Conservation (phyloP, 148 eudicot species). For the Chenopodium berlandieri region DNA sequence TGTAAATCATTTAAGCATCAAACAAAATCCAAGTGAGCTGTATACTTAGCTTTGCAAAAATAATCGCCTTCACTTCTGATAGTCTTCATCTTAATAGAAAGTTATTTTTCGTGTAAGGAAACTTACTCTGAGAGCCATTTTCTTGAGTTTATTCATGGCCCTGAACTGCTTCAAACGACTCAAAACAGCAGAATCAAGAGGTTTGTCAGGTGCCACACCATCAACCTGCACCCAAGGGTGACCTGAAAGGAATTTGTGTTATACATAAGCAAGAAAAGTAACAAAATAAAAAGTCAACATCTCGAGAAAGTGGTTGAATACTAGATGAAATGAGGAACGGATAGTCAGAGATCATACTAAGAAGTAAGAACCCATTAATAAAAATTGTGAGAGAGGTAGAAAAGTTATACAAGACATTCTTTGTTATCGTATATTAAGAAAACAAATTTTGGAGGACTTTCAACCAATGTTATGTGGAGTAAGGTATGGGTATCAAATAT, state of each 20-base stretch:
- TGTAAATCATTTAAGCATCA: neutral
- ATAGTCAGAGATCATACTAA: neutral
- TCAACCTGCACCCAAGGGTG: constrained; percentile 90
- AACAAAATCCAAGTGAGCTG: neutral
- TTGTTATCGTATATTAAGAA: too few species aligned
- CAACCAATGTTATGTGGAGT: neutral
- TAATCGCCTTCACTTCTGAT: neutral
- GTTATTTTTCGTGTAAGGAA: neutral
- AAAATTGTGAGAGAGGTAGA: neutral
- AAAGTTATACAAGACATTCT: too few species aligned
- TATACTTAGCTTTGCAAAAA: neutral
- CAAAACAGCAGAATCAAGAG: constrained; percentile 91
- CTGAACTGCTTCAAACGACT: constrained; percentile 83
- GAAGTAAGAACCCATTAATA: neutral
- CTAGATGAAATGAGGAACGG: neutral
- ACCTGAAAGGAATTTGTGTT: constrained; percentile 40
- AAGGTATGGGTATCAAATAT: neutral
- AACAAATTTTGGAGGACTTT: neutral
- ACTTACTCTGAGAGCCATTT: constrained; percentile 87
- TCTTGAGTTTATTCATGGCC: constrained; percentile 83
- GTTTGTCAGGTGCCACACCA: constrained; percentile 86
- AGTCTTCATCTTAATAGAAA: neutral
- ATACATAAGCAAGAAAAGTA: constrained; percentile 1
- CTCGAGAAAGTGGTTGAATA: neutral
- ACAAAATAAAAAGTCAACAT: neutral